Evolutionary conservation across 345 rosid genomes (phyloP).

Genomic region (Balakata baccata): DNA sequence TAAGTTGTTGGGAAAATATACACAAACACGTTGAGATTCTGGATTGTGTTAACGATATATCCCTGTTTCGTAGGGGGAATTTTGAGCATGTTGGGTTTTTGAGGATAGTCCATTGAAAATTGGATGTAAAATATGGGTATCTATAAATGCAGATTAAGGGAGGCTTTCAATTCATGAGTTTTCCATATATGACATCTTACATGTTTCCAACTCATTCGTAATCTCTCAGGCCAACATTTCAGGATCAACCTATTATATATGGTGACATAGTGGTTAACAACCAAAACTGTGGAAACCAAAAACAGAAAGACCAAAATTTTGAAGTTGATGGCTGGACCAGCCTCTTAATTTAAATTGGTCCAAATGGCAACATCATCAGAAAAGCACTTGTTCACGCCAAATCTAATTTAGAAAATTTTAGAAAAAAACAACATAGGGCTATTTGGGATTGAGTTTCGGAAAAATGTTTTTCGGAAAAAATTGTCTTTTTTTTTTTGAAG

Average conservation of each 20-base stretch:
- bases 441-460: too few relatives aligned
- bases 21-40: too few relatives aligned
- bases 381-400: too few relatives aligned
- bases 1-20: too few relatives aligned
- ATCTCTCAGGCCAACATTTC: neutral
- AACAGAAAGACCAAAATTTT: neutral
- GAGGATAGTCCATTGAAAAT: neutral
- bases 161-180: neutral
- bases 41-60: neutral
- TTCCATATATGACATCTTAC: neutral
- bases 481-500: too few relatives aligned
- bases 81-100: neutral
- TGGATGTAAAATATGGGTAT: neutral
- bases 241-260: neutral
- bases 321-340: neutral
- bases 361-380: neutral
- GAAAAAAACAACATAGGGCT: too few relatives aligned
- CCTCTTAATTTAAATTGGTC: neutral
- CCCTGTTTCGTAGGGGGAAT: neutral
- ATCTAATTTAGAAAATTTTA: too few relatives aligned
- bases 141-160: neutral
- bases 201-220: neutral
- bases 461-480: too few relatives aligned
- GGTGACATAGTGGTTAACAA: too few relatives aligned
- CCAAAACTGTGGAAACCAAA: too few relatives aligned